Percentiles rank a stretch among this genome's conserved stretches.
phyloP scores from a whole-genome alignment of 1,139 yeast genomes.

The Hansenula anomala region DNA sequence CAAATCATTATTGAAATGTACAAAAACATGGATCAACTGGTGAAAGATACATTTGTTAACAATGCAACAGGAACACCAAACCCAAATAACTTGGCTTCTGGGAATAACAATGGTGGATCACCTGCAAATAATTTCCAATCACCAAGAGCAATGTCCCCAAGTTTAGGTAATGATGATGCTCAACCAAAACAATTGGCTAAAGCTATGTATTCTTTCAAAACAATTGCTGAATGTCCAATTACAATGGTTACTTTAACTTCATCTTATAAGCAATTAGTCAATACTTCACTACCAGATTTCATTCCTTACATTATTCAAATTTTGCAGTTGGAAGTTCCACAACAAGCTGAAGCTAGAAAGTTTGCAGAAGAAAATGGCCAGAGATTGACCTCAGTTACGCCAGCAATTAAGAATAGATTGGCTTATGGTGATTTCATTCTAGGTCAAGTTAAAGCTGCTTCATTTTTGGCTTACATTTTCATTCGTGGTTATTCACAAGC shows the following conservation, averaged over 20 bases:
- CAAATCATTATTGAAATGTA: constrained; percentile 74
- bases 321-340: constrained; percentile 69
- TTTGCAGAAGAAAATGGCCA: constrained; percentile 53
- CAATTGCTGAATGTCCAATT: constrained; percentile 94
- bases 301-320: constrained; percentile 80
- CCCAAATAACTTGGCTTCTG: neutral
- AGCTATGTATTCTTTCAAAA: constrained; percentile 81
- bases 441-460: constrained; percentile 97
- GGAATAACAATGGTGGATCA: constrained; percentile 12
- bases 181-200: constrained; percentile 24
- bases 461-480: constrained; percentile 88
- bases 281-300: constrained; percentile 67
- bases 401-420: constrained; percentile 71
- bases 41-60: constrained; percentile 54
- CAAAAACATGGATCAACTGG: constrained; percentile 74
- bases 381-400: constrained; percentile 48
- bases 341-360: constrained; percentile 66
- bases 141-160: constrained; percentile 39
- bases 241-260: constrained; percentile 91
- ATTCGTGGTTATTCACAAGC: constrained; percentile 79
- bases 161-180: constrained; percentile 27
- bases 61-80: constrained; percentile 2
- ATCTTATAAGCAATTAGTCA: constrained; percentile 74
- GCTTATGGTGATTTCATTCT: constrained; percentile 85
- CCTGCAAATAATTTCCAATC: constrained; percentile 27